Base-by-base conservation (phyloP, 768 basidiomycete genomes). In the Xerocomus potaroensis region DNA sequence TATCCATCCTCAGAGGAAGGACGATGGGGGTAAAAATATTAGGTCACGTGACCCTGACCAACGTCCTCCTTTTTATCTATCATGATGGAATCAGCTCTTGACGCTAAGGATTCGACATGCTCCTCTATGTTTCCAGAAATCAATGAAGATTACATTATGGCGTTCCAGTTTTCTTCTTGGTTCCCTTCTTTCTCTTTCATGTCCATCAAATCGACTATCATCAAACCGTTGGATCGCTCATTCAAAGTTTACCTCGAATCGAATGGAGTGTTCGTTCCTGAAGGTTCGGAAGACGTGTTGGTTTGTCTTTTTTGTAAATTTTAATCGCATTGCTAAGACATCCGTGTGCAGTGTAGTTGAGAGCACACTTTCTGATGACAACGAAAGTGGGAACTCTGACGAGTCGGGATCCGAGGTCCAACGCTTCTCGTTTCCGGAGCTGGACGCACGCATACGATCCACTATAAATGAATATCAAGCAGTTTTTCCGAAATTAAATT, bases 401-500 rank as follows among this genome's bases (percentile, higher is more conserved):
- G 60, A 61, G 23, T 71, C 73, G 6, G 71, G 51, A 41, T 33
- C 72, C 8, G 68, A 66, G 2, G 48, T 46, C 2, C 66, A 57
- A 40, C 67, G 54, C 21, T 90, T 80, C 57, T 71, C 84, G 3
- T 94, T 98, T 60, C 91, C 93, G 0, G 83, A 83, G 37, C 69
- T 96, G n/a, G 91, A 93, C 57, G 67, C 70, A 12, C 70, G 71
- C 47, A 94, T 97, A 50, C 70, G 88, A 40, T 63, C 69, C 12
- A 77, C 74, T 27, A 72, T 96, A n/a, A 56, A 69, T 36, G 66
- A 76, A 46, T 93, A 88, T 63, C 87, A 81, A 3, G 85, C 84
- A 6, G 84, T 95, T 23, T 98, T 98, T 63, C 93, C 94, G 1
- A 98, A 98, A 68, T 80, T 98, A 45, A 97, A 96, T 60, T 96